Evolutionary conservation across 176 grass and related monocot species (phyloP), one percentile per base, ranked within the genome.

Genomic region (Carex myosuroides): DNA sequence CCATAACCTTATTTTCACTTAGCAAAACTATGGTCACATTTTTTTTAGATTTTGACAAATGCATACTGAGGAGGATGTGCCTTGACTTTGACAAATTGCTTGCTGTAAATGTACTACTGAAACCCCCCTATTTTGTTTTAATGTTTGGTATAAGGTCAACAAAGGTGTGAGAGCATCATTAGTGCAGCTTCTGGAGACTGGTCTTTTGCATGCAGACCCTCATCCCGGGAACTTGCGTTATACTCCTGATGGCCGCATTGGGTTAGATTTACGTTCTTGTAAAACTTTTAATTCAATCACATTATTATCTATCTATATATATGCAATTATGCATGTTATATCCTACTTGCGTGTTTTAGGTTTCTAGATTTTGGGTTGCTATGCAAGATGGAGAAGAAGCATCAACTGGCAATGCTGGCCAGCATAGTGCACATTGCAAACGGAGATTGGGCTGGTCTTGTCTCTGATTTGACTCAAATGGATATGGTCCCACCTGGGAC

Each of bases 331-430:
- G 73, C 73, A 64, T 64, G 55, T 81, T 67, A 80, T 80, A 26
- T 78, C 79, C 35, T 85, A 66, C 53, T 53, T 84, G 7, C 72
- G 79, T 60, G 70, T 85, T 72, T 77, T 85, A 98, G 95, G 89
- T 94, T 98, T 91, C 87, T 98, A 67, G 95, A 98, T 93, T 98
- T 98, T 91, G 95, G 92, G 85, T 91, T 94, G 83, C 92, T 98
- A 70, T 98, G 95, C 61, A 60, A 84, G 82, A 94, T 98, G 95
- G 95, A 98, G 86, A 93, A 90, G 89, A 94, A 89, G 84, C 95
- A 98, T 87, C 93, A 94, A 63, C 74, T 71, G 77, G 95, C 95
- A 73, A 98, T 98, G 95, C 91, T 98, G 87, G 86, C 95, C 22
- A 87, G 84, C 70, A 98, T 98, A 53, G 48, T 98, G 64, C 92